Conservation (phyloP, 805 yeast genomes). For the Saccharomycopsis olivae region DNA sequence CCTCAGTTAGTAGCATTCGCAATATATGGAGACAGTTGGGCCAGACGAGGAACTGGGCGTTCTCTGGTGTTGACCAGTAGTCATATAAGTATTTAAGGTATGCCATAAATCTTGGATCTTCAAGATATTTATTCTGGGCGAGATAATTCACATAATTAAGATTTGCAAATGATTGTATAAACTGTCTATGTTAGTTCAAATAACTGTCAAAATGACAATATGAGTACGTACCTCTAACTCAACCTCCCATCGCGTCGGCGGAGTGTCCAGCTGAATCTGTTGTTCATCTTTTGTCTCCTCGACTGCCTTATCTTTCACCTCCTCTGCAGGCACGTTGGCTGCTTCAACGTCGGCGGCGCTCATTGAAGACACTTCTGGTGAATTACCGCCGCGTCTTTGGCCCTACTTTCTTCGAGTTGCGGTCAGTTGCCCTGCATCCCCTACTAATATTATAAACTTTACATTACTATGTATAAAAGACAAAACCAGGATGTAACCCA, state of each 20-base stretch:
- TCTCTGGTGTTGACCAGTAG: conserved; percentile 64
- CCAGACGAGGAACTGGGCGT: conserved; percentile 52
- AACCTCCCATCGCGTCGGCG: conserved; percentile 73
- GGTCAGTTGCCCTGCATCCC: too few relatives aligned
- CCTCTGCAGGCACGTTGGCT: too few relatives aligned
- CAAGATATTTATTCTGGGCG: conserved; percentile 63
- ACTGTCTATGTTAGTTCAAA: conserved; percentile 25
- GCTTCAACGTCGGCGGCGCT: too few relatives aligned
- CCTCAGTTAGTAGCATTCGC: conserved; percentile 27
- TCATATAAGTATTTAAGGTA: conserved; percentile 55
- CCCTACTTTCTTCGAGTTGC: too few relatives aligned
- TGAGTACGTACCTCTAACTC: conserved; percentile 45
- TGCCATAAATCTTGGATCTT: conserved; percentile 48
- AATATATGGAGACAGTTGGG: conserved; percentile 71
- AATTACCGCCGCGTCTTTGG: too few relatives aligned
- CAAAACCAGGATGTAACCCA: too few relatives aligned
- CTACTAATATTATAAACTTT: too few relatives aligned
- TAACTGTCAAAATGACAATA: not conserved
- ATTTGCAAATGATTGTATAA: conserved; percentile 70
- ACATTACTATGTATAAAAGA: too few relatives aligned
- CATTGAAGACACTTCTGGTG: too few relatives aligned
- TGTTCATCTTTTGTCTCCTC: too few relatives aligned
- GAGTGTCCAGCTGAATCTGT: too few relatives aligned
- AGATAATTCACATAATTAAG: conserved; percentile 62
- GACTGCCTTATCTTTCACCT: too few relatives aligned